phyloP scores from a whole-genome alignment of 192 early-diverging fungal genomes.

The Paraglomus brasilianum region DNA sequence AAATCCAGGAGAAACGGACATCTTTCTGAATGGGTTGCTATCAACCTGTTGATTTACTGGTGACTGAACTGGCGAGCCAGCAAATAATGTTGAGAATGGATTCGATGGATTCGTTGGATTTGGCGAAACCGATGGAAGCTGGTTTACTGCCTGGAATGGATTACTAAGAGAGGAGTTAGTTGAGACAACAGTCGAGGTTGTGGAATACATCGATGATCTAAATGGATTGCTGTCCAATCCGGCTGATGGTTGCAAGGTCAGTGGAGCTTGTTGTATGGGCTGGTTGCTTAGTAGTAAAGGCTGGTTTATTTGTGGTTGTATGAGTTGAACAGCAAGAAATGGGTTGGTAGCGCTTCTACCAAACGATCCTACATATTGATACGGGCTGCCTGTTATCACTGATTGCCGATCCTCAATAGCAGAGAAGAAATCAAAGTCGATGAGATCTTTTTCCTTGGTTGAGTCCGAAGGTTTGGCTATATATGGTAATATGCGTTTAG shows the following conservation, averaged over 20 bases:
- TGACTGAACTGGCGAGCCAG: too few species aligned
- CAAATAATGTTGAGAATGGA: background rate
- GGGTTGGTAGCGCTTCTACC: conserved; percentile 27
- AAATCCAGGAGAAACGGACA: conserved; percentile 1
- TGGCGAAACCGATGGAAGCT: background rate
- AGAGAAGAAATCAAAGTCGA: conserved; percentile 48
- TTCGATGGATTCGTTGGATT: background rate
- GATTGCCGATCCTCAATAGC: conserved; percentile 47
- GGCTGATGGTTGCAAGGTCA: too few species aligned
- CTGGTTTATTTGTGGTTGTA: conserved; percentile 37
- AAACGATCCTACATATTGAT: conserved; percentile 23
- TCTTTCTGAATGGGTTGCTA: conserved; percentile 29
- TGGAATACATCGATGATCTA: conserved; percentile 25
- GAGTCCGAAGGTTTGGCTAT: conserved; percentile 34
- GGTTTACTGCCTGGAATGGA: background rate
- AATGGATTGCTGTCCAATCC: conserved; percentile 44
- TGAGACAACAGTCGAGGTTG: background rate
- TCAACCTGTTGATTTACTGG: background rate
- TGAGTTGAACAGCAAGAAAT: conserved; percentile 36
- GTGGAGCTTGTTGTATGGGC: conserved; percentile 27
- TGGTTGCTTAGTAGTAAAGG: conserved; percentile 35
- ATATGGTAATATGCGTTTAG: conserved; percentile 1
- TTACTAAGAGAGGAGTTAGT: background rate
- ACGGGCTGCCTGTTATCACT: conserved; percentile 34
- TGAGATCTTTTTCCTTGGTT: conserved; percentile 41